phyloP scores from a whole-genome alignment of 2,329 filamentous ascomycete genomes.

The Fusarium xyrophilum region DNA sequence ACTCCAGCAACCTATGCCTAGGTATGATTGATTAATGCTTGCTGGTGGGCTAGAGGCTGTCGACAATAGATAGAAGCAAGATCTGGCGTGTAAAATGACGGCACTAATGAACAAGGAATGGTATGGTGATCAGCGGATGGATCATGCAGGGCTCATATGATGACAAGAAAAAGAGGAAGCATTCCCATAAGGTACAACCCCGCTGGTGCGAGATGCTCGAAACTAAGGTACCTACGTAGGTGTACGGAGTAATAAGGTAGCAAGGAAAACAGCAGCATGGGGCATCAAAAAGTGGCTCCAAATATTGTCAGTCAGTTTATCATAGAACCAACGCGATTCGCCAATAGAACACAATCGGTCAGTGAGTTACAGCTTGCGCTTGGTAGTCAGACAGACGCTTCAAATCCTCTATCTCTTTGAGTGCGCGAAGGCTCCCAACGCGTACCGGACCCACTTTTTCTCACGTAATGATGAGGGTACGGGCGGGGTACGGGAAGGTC shows the following conservation, averaged over 20 bases:
- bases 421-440: too few species aligned
- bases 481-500: too few species aligned
- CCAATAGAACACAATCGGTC: constrained; percentile 13
- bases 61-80: constrained; percentile 8
- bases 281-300: constrained; percentile 27
- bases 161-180: constrained; percentile 11
- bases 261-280: constrained; percentile 11
- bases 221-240: neutral
- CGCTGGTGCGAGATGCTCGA: neutral
- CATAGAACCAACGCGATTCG: constrained; percentile 9
- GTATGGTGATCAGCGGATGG: constrained; percentile 31
- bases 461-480: too few species aligned
- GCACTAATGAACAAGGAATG: constrained; percentile 20
- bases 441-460: too few species aligned
- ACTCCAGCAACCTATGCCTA: neutral
- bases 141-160: constrained; percentile 33
- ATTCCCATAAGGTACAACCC: neutral
- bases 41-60: neutral
- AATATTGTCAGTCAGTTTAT: constrained; percentile 13
- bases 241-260: neutral
- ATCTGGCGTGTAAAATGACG: constrained; percentile 16
- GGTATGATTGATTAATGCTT: constrained; percentile 3
- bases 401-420: constrained; percentile 3
- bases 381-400: neutral
- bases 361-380: constrained; percentile 1